phyloP scores from a whole-genome alignment of 2,329 filamentous ascomycete species.

The Thielaviopsis musarum region DNA sequence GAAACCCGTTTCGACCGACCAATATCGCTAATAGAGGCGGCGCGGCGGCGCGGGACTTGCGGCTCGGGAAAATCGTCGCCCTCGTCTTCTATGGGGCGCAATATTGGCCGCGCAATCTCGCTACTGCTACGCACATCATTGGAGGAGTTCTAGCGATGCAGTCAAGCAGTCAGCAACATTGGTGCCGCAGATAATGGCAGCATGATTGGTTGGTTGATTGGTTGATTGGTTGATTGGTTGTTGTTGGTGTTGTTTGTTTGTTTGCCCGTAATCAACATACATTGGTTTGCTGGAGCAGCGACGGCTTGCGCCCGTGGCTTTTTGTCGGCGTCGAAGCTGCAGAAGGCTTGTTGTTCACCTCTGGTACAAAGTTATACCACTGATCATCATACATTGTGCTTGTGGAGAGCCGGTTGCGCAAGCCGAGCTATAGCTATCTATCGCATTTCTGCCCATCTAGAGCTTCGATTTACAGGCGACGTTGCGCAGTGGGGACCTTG shows the following conservation, averaged over 20 bases:
- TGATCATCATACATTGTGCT: constrained; percentile 62
- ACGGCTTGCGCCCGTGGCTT: constrained; percentile 47
- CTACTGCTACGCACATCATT: constrained; percentile 2
- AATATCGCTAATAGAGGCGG: constrained; percentile 36
- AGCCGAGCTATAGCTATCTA: neutral
- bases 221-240: too few relatives aligned
- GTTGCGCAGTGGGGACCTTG: constrained; percentile 5
- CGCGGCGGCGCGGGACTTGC: constrained; percentile 46
- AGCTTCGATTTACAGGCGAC: constrained; percentile 10
- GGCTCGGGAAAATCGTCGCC: constrained; percentile 47
- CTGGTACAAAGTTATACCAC: constrained; percentile 64
- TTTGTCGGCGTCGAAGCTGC: constrained; percentile 14
- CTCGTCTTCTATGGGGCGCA: constrained; percentile 21
- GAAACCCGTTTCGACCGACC: neutral
- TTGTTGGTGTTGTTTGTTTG: too few relatives aligned
- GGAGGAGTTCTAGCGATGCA: neutral
- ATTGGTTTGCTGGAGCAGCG: constrained; percentile 50
- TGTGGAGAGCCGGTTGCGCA: neutral
- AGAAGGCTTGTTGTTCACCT: constrained; percentile 32
- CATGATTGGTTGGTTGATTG: neutral
- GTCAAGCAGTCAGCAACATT: neutral
- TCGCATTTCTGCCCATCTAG: neutral
- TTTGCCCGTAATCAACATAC: constrained; percentile 23
- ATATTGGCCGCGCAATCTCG: constrained; percentile 3
- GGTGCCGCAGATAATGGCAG: neutral